Evolutionary conservation across 2,329 filamentous ascomycete genomes (phyloP).

Genomic region (Alternaria incomplexa): DNA sequence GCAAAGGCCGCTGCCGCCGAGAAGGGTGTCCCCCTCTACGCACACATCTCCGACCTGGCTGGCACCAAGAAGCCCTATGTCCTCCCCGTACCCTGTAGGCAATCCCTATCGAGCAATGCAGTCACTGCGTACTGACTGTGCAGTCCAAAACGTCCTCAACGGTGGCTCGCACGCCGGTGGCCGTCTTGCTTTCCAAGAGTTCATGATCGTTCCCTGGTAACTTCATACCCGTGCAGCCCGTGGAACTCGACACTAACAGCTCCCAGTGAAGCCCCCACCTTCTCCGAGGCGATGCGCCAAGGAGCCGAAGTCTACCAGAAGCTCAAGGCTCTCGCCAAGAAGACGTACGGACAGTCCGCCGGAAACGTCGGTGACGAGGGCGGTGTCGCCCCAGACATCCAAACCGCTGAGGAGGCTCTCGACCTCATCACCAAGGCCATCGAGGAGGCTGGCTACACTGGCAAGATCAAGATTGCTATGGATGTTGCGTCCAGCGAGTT

Average conservation of each 20-base stretch:
- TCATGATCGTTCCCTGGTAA: constrained; percentile 61
- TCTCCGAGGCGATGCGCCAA: constrained; percentile 95
- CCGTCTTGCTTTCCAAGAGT: constrained; percentile 70
- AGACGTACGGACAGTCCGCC: constrained; percentile 98
- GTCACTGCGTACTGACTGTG: constrained; percentile 3
- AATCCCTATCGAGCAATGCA: not conserved
- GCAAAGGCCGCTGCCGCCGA: constrained; percentile 63
- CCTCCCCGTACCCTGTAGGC: constrained; percentile 59
- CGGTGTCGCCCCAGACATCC: constrained; percentile 98
- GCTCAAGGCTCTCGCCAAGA: constrained; percentile 96
- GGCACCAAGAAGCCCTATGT: constrained; percentile 61
- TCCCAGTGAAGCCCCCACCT: constrained; percentile 77
- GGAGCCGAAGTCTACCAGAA: constrained; percentile 98
- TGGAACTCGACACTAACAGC: constrained; percentile 20
- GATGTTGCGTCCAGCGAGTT: constrained; percentile 99
- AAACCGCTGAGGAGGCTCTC: constrained; percentile 94
- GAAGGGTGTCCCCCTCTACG: constrained; percentile 63
- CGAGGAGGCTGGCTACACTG: constrained; percentile 92
- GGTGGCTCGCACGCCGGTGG: constrained; percentile 94
- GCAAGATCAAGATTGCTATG: constrained; percentile 98
- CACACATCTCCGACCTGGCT: constrained; percentile 62
- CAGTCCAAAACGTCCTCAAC: constrained; percentile 61
- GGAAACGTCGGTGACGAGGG: constrained; percentile 99
- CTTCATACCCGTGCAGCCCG: constrained; percentile 15
- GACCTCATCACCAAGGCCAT: constrained; percentile 95